phyloP scores from a whole-genome alignment of 768 basidiomycete genomes.

The Melanogaster broomeanus region DNA sequence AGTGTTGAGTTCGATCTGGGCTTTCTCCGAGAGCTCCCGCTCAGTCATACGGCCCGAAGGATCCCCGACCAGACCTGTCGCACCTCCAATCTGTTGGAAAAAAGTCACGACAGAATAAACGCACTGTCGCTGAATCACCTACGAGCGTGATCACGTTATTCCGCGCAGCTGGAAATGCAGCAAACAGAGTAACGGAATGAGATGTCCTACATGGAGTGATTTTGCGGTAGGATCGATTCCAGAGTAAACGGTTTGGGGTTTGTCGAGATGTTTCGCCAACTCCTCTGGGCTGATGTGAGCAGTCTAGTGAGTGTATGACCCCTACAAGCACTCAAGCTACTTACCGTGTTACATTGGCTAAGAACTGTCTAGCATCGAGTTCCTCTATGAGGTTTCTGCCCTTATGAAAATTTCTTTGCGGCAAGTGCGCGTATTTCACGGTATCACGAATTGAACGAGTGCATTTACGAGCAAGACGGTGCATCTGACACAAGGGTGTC shows the following conservation, averaged over 20 bases:
- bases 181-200: conserved; percentile 83
- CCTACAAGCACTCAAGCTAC: not conserved
- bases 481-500: conserved; percentile 15
- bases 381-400: conserved; percentile 33
- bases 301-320: conserved; percentile 1
- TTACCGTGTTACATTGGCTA: conserved; percentile 40
- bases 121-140: conserved; percentile 29
- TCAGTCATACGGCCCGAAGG: conserved; percentile 89
- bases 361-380: conserved; percentile 31
- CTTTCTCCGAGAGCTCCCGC: conserved; percentile 63
- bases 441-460: conserved; percentile 2
- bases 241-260: conserved; percentile 65
- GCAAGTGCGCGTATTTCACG: not conserved
- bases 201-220: conserved; percentile 91
- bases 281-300: conserved; percentile 39
- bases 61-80: conserved; percentile 95
- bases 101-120: conserved; percentile 1
- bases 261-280: conserved; percentile 38
- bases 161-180: conserved; percentile 89
- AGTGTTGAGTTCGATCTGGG: conserved; percentile 68
- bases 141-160: conserved; percentile 81
- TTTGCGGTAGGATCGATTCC: conserved; percentile 93
- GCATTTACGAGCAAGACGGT: conserved; percentile 21
- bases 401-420: conserved; percentile 16
- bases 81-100: conserved; percentile 82